phyloP scores from a whole-genome alignment of 2,329 filamentous ascomycete species.

The Xylariaceae sp. region DNA sequence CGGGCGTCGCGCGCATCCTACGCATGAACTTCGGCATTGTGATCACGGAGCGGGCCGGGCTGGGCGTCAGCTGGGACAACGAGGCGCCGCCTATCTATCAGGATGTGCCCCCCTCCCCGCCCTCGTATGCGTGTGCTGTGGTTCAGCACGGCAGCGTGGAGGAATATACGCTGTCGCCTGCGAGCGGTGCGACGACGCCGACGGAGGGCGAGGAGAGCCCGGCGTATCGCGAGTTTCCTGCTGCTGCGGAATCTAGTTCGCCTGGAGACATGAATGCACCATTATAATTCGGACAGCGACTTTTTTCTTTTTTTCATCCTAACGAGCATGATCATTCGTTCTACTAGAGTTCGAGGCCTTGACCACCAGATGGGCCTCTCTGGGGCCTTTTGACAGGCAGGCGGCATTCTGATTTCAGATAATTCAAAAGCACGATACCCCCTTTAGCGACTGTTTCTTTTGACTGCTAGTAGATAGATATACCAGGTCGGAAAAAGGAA shows the following conservation, averaged over 20 bases:
- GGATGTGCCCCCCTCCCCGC: constrained; percentile 87
- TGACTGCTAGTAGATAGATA: neutral
- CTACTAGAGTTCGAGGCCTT: neutral
- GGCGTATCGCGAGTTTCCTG: constrained; percentile 1
- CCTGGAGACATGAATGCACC: neutral
- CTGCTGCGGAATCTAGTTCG: neutral
- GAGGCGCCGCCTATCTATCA: constrained; percentile 93
- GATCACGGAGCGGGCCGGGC: constrained; percentile 81
- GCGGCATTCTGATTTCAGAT: neutral
- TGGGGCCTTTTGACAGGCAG: neutral
- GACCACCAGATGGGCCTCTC: neutral
- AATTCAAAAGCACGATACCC: constrained; percentile 19
- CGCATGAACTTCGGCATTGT: constrained; percentile 87
- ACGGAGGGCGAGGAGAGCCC: constrained; percentile 3
- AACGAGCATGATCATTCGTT: neutral
- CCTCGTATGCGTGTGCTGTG: constrained; percentile 43
- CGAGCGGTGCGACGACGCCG: neutral
- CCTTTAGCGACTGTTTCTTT: constrained; percentile 18
- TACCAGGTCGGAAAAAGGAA: too few relatives aligned
- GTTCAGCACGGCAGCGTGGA: constrained; percentile 21
- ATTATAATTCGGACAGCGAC: neutral
- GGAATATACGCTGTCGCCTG: constrained; percentile 13
- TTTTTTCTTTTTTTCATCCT: neutral
- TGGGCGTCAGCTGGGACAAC: constrained; percentile 96
- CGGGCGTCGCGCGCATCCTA: constrained; percentile 86